Conservation (phyloP, 1,284 basidiomycete genomes). For the Somion occarium region DNA sequence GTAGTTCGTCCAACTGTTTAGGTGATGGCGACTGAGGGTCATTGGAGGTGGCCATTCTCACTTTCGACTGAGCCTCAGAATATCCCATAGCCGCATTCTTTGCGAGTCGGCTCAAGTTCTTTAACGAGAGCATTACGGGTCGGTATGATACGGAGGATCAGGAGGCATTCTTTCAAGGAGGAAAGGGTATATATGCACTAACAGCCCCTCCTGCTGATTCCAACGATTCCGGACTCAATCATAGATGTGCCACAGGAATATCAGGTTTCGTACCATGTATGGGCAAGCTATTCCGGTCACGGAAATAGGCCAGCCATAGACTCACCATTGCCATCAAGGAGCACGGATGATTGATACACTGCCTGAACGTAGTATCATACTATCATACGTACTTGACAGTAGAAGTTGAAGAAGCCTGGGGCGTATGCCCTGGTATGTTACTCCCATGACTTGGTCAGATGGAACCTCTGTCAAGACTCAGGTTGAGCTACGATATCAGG, state of each 20-base stretch:
- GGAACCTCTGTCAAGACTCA: no score
- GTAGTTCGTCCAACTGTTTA: slow-evolving; percentile 97
- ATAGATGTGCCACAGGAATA: neutral
- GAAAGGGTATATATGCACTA: neutral
- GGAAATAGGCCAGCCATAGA: neutral
- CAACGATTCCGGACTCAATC: neutral
- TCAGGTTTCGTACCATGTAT: neutral
- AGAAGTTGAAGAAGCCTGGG: neutral
- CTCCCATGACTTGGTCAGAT: no score
- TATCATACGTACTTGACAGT: neutral
- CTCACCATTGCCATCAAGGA: neutral
- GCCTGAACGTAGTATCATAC: neutral
- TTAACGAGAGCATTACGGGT: slow-evolving; percentile 19
- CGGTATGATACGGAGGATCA: neutral
- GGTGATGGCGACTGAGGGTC: slow-evolving; percentile 96
- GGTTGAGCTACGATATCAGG: no score
- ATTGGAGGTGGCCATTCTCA: slow-evolving; percentile 94
- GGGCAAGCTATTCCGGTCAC: neutral
- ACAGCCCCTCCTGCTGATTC: neutral
- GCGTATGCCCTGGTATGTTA: no score
- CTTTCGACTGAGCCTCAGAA: slow-evolving; percentile 88
- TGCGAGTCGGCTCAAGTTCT: slow-evolving; percentile 72
- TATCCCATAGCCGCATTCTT: slow-evolving; percentile 94
- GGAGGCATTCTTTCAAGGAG: no score
- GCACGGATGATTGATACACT: neutral